These are phyloP conservation scores for Penicillium angulare DNA, from an alignment of 495 filamentous ascomycete species.

Conservation along the genomic window DNA sequence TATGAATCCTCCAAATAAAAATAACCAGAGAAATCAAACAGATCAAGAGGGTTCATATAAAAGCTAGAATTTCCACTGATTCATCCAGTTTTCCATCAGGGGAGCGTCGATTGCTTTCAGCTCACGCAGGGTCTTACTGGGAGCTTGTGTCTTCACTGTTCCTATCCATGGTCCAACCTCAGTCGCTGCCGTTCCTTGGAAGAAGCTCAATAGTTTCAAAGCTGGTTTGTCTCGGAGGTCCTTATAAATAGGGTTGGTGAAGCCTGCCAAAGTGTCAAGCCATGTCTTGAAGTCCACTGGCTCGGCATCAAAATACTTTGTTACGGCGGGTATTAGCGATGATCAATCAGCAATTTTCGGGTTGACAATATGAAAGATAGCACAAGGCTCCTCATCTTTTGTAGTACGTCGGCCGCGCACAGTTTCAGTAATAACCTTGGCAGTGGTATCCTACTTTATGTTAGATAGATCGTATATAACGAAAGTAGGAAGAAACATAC, in stretches of 20 bases:
- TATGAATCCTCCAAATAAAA: neutral
- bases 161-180: slow-evolving; percentile 4
- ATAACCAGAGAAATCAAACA: neutral
- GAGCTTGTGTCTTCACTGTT: slow-evolving; percentile 3
- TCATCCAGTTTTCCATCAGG: slow-evolving; percentile 14
- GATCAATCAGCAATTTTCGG: slow-evolving; percentile 18
- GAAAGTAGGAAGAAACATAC: slow-evolving; percentile 4
- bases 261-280: slow-evolving; percentile 14
- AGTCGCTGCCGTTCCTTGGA: slow-evolving; percentile 5
- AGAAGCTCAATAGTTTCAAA: slow-evolving; percentile 26
- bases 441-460: slow-evolving; percentile 17
- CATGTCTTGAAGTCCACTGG: slow-evolving; percentile 16
- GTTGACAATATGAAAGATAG: slow-evolving; percentile 28
- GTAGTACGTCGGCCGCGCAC: slow-evolving; percentile 7
- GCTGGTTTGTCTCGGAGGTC: slow-evolving; percentile 22
- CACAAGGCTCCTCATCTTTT: slow-evolving; percentile 1
- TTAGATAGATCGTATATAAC: too few relatives aligned
- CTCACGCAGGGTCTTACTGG: slow-evolving; percentile 6
- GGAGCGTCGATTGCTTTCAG: slow-evolving; percentile 1
- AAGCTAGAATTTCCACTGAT: slow-evolving; percentile 9
- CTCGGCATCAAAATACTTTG: slow-evolving; percentile 5
- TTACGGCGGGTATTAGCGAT: slow-evolving; percentile 8
- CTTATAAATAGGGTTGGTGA: slow-evolving; percentile 7
- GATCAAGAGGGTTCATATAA: neutral
- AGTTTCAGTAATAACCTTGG: slow-evolving; percentile 15